Evolutionary conservation across 2,329 filamentous ascomycete genomes (phyloP), one percentile per base, ranked within the genome.

Genomic region (Byssoonygena ceratinophila): DNA sequence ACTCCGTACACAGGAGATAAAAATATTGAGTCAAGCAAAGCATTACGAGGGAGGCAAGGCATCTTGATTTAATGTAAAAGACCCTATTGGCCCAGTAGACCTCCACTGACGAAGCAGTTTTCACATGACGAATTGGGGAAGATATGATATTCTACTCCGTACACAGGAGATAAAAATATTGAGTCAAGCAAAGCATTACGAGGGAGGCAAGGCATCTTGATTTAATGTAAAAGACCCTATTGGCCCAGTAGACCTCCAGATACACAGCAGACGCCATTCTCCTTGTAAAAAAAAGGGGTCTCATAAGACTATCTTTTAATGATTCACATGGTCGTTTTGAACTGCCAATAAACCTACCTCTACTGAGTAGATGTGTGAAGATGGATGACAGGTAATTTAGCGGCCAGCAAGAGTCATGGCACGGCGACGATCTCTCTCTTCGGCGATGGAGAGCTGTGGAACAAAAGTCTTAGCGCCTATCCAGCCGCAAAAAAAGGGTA

Each of bases 391-490:
- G 22, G 16, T 32, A 32, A 36, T 63, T 68, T 76, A 76, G 63
- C 74, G 68, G 52, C 71, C 69, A 65, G 78, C 76, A 63, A 78
- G 64, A 64, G 75, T 73, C 63, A 77, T 71, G 63, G 90, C 88
- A 71, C 92, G 87, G 73, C 90, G 88, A 76, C 91, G 90, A 78
- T 98, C 91, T 81, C 91, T 84, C 87, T 98, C 91, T 81, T 98
- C 91, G 66, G 91, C 89, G 71, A 98, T 97, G 72, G 85, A 84
- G 75, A 97, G 88, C 88, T 81, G n/a, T n/a, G 50, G 51, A 47
- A 14, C 20, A 45, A 16, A 47, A n/a, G 25, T 14, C 25, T 65
- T 59, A 68, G 65, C 40, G 23, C 6, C 22, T 27, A 25, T 7
- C 14, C 23, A 23, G 34, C 22, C 39, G 16, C 20, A 31, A 18